These are phyloP conservation scores for Colletotrichum agaves DNA, from an alignment of 2,329 filamentous ascomycete genomes.

Conservation along the genomic window DNA sequence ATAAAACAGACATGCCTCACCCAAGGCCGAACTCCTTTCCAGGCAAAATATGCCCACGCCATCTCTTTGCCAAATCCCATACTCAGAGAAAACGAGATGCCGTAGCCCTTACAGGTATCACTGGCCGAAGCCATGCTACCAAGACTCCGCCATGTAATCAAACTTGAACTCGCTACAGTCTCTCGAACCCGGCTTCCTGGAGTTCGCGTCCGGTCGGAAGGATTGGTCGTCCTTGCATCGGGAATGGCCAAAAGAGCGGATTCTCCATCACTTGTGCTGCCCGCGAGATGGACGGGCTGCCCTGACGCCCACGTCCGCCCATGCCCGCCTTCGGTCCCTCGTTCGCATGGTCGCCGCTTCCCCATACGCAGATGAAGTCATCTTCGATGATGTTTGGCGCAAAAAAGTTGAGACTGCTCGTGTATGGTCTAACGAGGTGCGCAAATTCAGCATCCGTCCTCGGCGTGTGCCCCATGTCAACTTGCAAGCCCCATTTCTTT, in stretches of 20 bases:
- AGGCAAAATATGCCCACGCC: slow-evolving; percentile 7
- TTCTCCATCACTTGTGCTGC: slow-evolving; percentile 58
- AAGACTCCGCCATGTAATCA: not conserved
- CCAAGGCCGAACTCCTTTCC: slow-evolving; percentile 28
- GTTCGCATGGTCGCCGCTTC: slow-evolving; percentile 39
- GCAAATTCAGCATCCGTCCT: slow-evolving; percentile 50
- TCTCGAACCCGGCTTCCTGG: slow-evolving; percentile 63
- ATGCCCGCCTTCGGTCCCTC: slow-evolving; percentile 17
- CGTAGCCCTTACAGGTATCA: not conserved
- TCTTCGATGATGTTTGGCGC: slow-evolving; percentile 59
- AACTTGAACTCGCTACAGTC: slow-evolving; percentile 43
- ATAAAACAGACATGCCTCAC: slow-evolving; percentile 32
- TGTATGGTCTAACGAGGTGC: slow-evolving; percentile 57
- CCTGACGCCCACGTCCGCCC: slow-evolving; percentile 17
- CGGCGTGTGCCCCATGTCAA: slow-evolving; percentile 52
- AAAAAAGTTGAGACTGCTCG: slow-evolving; percentile 68
- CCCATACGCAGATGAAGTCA: slow-evolving; percentile 62
- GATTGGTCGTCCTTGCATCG: slow-evolving; percentile 68
- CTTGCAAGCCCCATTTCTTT: slow-evolving; percentile 67
- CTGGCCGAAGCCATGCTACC: not conserved
- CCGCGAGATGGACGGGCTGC: slow-evolving; percentile 35
- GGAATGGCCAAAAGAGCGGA: slow-evolving; percentile 70
- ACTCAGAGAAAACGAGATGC: not conserved
- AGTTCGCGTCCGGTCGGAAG: slow-evolving; percentile 59
- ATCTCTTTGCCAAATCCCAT: slow-evolving; percentile 1